A percentile compares a stretch with the other conserved stretches of the same genome.
These are phyloP conservation scores for Cadophora sp. DNA, from an alignment of 2,329 filamentous ascomycete genomes.

Conservation along the genomic window DNA sequence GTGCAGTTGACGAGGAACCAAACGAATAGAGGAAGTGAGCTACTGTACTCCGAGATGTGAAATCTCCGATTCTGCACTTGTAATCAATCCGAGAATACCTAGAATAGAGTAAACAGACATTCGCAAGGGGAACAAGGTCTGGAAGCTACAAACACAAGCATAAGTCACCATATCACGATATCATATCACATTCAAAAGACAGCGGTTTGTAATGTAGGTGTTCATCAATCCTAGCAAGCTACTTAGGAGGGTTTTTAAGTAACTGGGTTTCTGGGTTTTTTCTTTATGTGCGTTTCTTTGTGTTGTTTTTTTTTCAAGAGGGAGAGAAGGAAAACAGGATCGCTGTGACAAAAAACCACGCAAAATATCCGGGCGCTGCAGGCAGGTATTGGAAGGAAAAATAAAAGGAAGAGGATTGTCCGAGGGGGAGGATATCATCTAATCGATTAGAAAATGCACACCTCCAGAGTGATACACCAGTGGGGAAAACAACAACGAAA, in stretches of 20 bases:
- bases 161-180: background rate
- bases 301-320: background rate
- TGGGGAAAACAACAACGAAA: constrained; percentile 32
- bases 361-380: background rate
- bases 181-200: background rate
- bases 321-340: constrained; percentile 25
- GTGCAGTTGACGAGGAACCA: no score
- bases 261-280: constrained; percentile 12
- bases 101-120: no score
- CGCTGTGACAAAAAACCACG: constrained; percentile 42
- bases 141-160: no score
- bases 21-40: no score
- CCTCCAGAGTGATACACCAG: constrained; percentile 28
- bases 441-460: constrained; percentile 37
- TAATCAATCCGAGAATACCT: no score
- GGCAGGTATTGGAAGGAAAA: constrained; percentile 1
- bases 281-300: no score
- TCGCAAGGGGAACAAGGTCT: no score
- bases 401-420: constrained; percentile 37
- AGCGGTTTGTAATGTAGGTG: constrained; percentile 16
- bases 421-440: constrained; percentile 45
- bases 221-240: constrained; percentile 36
- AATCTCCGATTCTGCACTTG: no score
- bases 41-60: no score
- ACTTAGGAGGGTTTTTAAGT: constrained; percentile 27